Base-by-base conservation (phyloP, 2,329 filamentous ascomycete genomes). In the Monosporascus sp. region DNA sequence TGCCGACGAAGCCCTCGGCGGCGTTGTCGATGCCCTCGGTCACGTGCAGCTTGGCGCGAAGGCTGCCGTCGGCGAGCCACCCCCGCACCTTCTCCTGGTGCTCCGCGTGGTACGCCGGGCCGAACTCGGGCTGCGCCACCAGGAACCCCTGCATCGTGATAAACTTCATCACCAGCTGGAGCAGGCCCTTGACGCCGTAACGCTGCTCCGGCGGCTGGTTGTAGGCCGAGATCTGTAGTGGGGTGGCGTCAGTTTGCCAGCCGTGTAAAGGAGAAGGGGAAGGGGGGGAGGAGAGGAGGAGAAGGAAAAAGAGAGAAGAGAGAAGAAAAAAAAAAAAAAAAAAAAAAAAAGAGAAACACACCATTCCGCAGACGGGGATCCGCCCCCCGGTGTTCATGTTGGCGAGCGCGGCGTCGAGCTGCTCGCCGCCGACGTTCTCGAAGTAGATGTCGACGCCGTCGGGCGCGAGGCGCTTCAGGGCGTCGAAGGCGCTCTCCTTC, bases 371-470 rank as follows among this genome's bases (percentile, higher is more conserved):
- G 52, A 75, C 74, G 61, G 84, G 72, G 50, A 90, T 83, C 53
- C 87, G 78, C 6, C 86, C 88, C 54, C 77, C 81, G 51, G 74
- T 61, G 55, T 88, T 89, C 71, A 89, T 75, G 49, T 75, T 73
- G 25, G 79, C 74, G 47, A 91, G 70, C 0, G 70, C 71, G 0
- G 75, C 78, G 59, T 88, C 83, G 50, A 90, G 76, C 58, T 88
- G 84, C 69, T 89, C 86, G 39, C 87, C 88, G 20, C 88, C 88
- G 6, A 89, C 88, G 60, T 90, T 91, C 70, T 91, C 88, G 65
- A 86, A 92, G 74, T 90, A 90, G 66, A 91, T 90, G 65, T 91
- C 87, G 55, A 92, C 77, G 6, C 88, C 88, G 22, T 89, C 69
- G 1, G 87, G 87, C 1, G 86, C 86, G 6, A 90, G 77, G 53